Evolutionary conservation across 768 basidiomycete species (phyloP).

Genomic region (Omphalotus guepiniiformis): DNA sequence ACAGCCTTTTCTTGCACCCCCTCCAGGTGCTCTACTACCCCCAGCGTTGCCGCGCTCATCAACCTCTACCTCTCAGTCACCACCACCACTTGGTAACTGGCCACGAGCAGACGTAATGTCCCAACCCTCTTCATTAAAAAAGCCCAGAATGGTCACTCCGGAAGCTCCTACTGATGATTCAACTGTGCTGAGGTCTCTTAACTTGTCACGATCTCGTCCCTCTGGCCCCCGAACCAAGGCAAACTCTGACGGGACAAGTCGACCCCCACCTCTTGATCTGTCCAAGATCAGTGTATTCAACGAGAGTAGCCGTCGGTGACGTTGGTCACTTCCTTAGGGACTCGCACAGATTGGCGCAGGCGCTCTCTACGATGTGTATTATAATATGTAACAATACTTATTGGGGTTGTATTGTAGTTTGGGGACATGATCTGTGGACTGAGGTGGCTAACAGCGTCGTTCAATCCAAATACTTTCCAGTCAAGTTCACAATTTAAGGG

Average conservation of each 20-base stretch:
- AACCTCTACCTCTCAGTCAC: slow-evolving; percentile 25
- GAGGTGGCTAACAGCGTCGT: too few species aligned
- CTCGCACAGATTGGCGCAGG: too few species aligned
- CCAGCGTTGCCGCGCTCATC: not conserved
- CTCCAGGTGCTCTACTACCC: not conserved
- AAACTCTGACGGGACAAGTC: slow-evolving; percentile 20
- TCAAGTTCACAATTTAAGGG: too few species aligned
- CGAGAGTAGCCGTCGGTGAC: too few species aligned
- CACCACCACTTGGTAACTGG: slow-evolving; percentile 52
- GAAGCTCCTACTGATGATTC: slow-evolving; percentile 8
- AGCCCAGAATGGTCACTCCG: slow-evolving; percentile 24
- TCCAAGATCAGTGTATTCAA: slow-evolving; percentile 18
- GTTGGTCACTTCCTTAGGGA: too few species aligned
- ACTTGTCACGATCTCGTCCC: slow-evolving; percentile 23
- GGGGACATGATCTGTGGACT: too few species aligned
- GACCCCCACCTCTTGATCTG: slow-evolving; percentile 24
- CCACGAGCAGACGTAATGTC: slow-evolving; percentile 41
- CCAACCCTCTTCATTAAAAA: slow-evolving; percentile 23
- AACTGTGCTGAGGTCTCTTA: not conserved
- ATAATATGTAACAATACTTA: too few species aligned
- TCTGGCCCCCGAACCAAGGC: slow-evolving; percentile 28
- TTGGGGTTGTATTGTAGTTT: too few species aligned
- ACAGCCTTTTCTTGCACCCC: slow-evolving; percentile 5
- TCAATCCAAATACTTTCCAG: too few species aligned
- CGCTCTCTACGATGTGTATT: too few species aligned